These are phyloP conservation scores for Oryza longistaminata DNA, from an alignment of 176 grass and related monocot genomes.

Conservation along the genomic window DNA sequence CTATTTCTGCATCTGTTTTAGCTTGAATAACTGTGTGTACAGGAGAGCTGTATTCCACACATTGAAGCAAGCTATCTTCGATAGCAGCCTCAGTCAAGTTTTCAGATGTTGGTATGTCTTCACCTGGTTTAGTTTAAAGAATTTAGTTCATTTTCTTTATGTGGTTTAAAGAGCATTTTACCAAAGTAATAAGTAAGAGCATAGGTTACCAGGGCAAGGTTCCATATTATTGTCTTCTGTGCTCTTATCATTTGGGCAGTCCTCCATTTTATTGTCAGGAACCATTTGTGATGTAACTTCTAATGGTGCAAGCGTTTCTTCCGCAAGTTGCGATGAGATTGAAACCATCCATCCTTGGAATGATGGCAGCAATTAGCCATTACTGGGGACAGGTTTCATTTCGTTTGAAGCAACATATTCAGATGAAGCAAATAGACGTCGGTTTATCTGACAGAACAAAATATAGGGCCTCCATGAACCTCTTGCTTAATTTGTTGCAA, in stretches of 20 bases:
- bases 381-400: neutral
- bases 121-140: slow-evolving; percentile 46
- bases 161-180: slow-evolving; percentile 22
- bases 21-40: slow-evolving; percentile 34
- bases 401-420: neutral
- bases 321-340: neutral
- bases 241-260: slow-evolving; percentile 28
- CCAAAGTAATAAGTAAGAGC: neutral
- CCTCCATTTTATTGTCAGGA: slow-evolving; percentile 26
- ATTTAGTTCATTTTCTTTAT: slow-evolving; percentile 18
- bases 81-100: slow-evolving; percentile 37
- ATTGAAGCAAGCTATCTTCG: slow-evolving; percentile 10
- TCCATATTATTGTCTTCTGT: slow-evolving; percentile 26
- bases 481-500: neutral
- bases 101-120: slow-evolving; percentile 43
- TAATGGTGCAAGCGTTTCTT: neutral
- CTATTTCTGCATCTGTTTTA: slow-evolving; percentile 43
- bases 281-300: slow-evolving; percentile 31
- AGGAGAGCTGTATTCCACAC: slow-evolving; percentile 58
- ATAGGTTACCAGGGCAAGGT: slow-evolving; percentile 52
- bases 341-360: neutral
- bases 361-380: neutral
- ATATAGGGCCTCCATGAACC: neutral
- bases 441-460: neutral
- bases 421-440: neutral